Conservation (phyloP, 108 stramenopile species). For the Nitzschia inconspicua region DNA sequence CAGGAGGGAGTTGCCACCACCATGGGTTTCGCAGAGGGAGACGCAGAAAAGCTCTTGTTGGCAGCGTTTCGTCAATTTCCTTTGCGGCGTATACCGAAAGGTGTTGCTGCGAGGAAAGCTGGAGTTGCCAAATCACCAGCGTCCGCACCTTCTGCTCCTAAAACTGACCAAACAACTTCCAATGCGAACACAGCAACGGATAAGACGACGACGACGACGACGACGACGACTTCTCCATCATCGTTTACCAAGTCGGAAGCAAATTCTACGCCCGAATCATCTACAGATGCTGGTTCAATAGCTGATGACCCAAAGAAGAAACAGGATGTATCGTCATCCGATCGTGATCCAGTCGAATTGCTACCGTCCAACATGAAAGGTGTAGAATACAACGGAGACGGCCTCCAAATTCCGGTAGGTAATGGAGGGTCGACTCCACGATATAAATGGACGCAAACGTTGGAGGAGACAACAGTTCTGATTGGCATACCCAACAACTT, state of each 20-base stretch:
- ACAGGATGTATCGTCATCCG: no score
- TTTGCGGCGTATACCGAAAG: conserved; percentile 55
- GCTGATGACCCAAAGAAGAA: no score
- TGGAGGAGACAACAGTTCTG: conserved; percentile 76
- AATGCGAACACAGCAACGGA: neutral
- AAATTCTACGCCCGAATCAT: no score
- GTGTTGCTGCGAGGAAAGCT: neutral
- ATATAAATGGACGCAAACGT: conserved; percentile 88
- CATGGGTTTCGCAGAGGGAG: conserved; percentile 82
- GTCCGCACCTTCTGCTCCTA: conserved; percentile 4
- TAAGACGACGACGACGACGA: neutral
- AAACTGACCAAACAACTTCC: neutral
- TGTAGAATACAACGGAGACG: conserved; percentile 72
- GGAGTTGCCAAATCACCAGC: neutral
- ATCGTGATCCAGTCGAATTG: neutral
- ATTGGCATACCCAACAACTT: conserved; percentile 54
- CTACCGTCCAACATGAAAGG: conserved; percentile 13
- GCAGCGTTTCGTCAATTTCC: conserved; percentile 86
- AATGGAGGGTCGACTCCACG: conserved; percentile 78
- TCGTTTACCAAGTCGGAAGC: conserved; percentile 2
- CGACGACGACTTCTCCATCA: neutral
- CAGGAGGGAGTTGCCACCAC: conserved; percentile 18
- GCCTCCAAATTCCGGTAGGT: conserved; percentile 80
- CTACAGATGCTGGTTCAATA: no score
- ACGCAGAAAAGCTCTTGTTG: conserved; percentile 79